phyloP scores from a whole-genome alignment of 2,329 filamentous ascomycete species.

The Penicillium sumatraense region DNA sequence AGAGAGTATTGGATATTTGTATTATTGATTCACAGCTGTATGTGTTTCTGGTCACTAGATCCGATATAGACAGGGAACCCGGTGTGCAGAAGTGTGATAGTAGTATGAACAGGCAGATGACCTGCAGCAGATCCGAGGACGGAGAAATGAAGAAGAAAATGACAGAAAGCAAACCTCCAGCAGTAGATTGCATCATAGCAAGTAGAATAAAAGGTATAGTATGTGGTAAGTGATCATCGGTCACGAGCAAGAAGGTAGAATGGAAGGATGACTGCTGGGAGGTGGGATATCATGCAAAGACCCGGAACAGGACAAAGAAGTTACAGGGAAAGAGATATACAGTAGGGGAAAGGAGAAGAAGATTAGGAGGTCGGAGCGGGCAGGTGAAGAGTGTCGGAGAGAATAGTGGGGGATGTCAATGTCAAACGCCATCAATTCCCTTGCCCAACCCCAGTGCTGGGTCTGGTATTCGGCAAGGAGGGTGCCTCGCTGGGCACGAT shows the following conservation, averaged over 20 bases:
- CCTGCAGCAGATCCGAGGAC: background rate
- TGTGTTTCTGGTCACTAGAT: background rate
- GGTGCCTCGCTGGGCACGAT: conserved; percentile 45
- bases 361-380: too few relatives aligned
- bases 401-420: too few relatives aligned
- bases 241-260: conserved; percentile 6
- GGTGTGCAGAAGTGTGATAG: background rate
- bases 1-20: background rate
- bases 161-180: conserved; percentile 6
- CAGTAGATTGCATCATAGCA: conserved; percentile 20
- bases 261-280: conserved; percentile 15
- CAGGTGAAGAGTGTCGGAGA: too few relatives aligned
- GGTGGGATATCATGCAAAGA: conserved; percentile 33
- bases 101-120: background rate
- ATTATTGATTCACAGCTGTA: background rate
- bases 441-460: conserved; percentile 34
- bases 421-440: conserved; percentile 14
- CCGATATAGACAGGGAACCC: background rate
- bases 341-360: conserved; percentile 12
- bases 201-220: background rate
- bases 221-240: background rate
- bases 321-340: conserved; percentile 28
- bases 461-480: conserved; percentile 41
- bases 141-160: background rate
- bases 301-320: conserved; percentile 15